These are phyloP conservation scores for Phoma sp. DNA, from an alignment of 2,329 filamentous ascomycete genomes.

Conservation along the genomic window DNA sequence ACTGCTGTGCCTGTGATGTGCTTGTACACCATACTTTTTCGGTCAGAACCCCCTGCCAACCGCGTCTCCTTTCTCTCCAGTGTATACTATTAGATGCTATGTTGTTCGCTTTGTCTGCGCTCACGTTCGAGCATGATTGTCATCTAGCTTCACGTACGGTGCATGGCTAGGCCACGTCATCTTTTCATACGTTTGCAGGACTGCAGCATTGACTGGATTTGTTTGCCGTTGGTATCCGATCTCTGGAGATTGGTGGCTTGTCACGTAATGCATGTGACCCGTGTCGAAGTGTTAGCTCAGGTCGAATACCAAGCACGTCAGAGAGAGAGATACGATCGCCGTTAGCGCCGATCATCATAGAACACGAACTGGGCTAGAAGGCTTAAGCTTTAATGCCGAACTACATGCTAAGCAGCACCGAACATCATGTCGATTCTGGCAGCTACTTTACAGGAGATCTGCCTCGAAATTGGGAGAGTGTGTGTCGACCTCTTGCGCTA, in stretches of 20 bases:
- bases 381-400: background rate
- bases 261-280: slow-evolving; percentile 7
- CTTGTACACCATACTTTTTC: background rate
- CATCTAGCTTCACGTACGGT: too few species aligned
- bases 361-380: background rate
- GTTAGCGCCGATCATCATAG: slow-evolving; percentile 14
- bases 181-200: background rate
- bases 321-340: slow-evolving; percentile 12
- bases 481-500: too few species aligned
- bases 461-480: too few species aligned
- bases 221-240: background rate
- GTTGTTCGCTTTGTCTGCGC: too few species aligned
- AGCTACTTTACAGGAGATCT: too few species aligned
- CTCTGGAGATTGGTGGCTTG: background rate
- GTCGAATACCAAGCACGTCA: slow-evolving; percentile 16
- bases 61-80: too few species aligned
- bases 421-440: too few species aligned
- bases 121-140: too few species aligned
- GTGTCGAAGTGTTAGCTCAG: background rate
- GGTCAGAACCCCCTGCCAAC: too few species aligned
- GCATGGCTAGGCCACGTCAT: background rate
- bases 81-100: too few species aligned
- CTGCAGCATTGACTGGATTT: background rate
- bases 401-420: too few species aligned
- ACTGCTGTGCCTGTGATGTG: background rate